These are phyloP conservation scores for Herpetospermum pedunculosum DNA, from an alignment of 306 rosid genomes.

Conservation along the genomic window DNA sequence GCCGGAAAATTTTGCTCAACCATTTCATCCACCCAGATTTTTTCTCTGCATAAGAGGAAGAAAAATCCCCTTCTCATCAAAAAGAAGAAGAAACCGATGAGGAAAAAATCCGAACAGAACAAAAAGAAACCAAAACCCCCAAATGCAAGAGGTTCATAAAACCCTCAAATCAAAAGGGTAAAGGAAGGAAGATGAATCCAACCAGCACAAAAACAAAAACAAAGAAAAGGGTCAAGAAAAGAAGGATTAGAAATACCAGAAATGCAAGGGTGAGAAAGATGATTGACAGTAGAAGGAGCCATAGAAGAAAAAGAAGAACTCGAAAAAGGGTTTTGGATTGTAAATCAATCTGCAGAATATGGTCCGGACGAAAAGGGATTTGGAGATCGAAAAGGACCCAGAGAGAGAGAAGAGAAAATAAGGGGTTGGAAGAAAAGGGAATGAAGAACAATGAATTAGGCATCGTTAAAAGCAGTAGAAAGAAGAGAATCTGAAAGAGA, in stretches of 20 bases:
- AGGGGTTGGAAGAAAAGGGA: constrained; percentile 25
- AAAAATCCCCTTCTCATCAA: constrained; percentile 60
- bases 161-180: background rate
- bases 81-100: background rate
- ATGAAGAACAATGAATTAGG: constrained; percentile 30
- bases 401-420: constrained; percentile 11
- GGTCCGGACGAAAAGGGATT: constrained; percentile 10
- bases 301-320: no score
- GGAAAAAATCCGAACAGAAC: background rate
- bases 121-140: background rate
- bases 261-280: constrained; percentile 79
- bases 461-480: constrained; percentile 36
- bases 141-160: background rate
- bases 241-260: constrained; percentile 64
- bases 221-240: no score
- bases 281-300: constrained; percentile 60
- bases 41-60: constrained; percentile 69
- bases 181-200: background rate
- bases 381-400: constrained; percentile 29
- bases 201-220: no score
- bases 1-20: constrained; percentile 70
- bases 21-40: constrained; percentile 93
- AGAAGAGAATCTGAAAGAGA: constrained; percentile 55
- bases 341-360: constrained; percentile 28
- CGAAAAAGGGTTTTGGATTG: constrained; percentile 8